phyloP scores from a whole-genome alignment of 805 yeast species.

The Middelhovenomyces tepae region DNA sequence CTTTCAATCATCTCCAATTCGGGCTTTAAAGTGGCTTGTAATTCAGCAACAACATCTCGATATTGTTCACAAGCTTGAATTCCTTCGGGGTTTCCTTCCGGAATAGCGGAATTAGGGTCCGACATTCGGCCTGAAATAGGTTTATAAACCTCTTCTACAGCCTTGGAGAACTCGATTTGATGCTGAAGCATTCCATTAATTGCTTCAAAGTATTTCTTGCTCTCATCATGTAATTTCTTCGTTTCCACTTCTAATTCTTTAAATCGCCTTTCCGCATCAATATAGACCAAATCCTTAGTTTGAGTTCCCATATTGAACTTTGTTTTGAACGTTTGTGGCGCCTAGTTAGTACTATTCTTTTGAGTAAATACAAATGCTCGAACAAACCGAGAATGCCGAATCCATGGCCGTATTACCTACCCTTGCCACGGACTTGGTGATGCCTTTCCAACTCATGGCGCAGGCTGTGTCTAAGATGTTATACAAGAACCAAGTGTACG shows the following conservation, averaged over 20 bases:
- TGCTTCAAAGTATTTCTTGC: constrained; percentile 81
- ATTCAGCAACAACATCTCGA: constrained; percentile 75
- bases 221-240: constrained; percentile 79
- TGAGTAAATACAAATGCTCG: background rate
- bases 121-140: constrained; percentile 90
- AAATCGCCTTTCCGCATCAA: constrained; percentile 94
- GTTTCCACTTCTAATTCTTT: constrained; percentile 86
- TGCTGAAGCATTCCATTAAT: constrained; percentile 89
- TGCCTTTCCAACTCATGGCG: constrained; percentile 91
- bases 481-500: too few species aligned
- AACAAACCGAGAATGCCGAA: background rate
- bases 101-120: constrained; percentile 77
- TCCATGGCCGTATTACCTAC: constrained; percentile 20
- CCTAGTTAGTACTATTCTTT: constrained; percentile 26
- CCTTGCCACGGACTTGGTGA: constrained; percentile 68
- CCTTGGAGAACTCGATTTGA: constrained; percentile 91
- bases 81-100: constrained; percentile 96
- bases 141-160: constrained; percentile 91
- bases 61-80: constrained; percentile 90
- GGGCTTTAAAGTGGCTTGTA: constrained; percentile 80
- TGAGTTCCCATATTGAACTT: constrained; percentile 65
- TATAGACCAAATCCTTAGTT: constrained; percentile 80
- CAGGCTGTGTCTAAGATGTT: too few species aligned
- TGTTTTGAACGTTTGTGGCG: constrained; percentile 87
- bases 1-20: constrained; percentile 88